Evolutionary conservation across 2,329 filamentous ascomycete genomes (phyloP).

Genomic region (Chaetomiaceae sp.): DNA sequence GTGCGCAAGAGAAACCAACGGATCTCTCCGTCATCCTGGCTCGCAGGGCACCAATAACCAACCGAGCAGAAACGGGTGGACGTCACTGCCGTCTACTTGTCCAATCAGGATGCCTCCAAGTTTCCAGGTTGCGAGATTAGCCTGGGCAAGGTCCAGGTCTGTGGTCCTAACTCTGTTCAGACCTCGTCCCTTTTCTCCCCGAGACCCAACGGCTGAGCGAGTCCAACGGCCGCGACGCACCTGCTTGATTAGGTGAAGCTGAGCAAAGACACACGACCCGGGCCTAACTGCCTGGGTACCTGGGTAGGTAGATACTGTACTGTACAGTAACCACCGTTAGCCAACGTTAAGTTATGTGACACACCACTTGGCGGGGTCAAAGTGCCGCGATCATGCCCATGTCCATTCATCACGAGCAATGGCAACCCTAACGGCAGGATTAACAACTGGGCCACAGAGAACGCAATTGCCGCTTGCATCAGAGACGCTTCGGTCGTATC

Average conservation of each 20-base stretch:
- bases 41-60: not conserved
- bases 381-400: not conserved
- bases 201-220: not conserved
- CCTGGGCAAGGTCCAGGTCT: not conserved
- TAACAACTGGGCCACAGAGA: not conserved
- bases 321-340: too few relatives aligned
- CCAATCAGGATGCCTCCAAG: slow-evolving; percentile 5
- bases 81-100: not conserved
- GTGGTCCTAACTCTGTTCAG: slow-evolving; percentile 2
- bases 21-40: slow-evolving; percentile 7
- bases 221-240: not conserved
- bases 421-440: not conserved
- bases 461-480: not conserved
- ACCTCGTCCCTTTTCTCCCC: not conserved
- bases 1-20: slow-evolving; percentile 2
- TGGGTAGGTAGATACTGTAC: too few relatives aligned
- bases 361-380: not conserved
- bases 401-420: not conserved
- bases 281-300: too few relatives aligned
- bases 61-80: not conserved
- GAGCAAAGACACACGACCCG: not conserved
- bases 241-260: not conserved
- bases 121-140: slow-evolving; percentile 8
- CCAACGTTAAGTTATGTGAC: too few relatives aligned
- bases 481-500: not conserved